phyloP scores from a whole-genome alignment of 176 grass and related monocot genomes.

The Saccharum officinarum region DNA sequence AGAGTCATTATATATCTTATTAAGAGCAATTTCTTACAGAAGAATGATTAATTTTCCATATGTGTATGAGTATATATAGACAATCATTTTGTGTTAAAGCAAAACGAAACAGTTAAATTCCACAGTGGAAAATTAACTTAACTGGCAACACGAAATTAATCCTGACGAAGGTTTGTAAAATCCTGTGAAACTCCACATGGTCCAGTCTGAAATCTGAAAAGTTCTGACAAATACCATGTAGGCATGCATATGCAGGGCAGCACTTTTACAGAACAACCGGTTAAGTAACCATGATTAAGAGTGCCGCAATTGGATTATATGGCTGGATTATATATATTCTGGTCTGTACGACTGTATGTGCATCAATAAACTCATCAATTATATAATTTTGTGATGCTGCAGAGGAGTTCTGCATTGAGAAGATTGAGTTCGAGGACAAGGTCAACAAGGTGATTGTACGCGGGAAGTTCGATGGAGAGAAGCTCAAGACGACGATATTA shows the following conservation, averaged over 20 bases:
- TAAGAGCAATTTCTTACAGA: background rate
- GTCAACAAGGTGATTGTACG: slow-evolving; percentile 23
- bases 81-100: background rate
- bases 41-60: background rate
- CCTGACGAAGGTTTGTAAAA: background rate
- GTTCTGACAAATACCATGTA: background rate
- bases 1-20: background rate
- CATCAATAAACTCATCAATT: background rate
- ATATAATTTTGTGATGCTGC: background rate
- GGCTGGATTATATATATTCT: background rate
- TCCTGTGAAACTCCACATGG: background rate
- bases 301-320: background rate
- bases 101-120: background rate
- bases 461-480: slow-evolving; percentile 22
- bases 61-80: background rate
- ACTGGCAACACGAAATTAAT: too few species aligned
- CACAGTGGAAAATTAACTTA: too few species aligned
- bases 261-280: background rate
- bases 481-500: slow-evolving; percentile 20
- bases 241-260: background rate
- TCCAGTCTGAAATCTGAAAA: background rate
- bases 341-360: background rate
- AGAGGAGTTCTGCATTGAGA: slow-evolving; percentile 39
- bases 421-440: slow-evolving; percentile 40
- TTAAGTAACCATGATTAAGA: background rate